Percentiles rank a stretch among this genome's conserved stretches.
Evolutionary conservation across 2,329 filamentous ascomycete genomes (phyloP).

Genomic region (Alternaria burnsii): DNA sequence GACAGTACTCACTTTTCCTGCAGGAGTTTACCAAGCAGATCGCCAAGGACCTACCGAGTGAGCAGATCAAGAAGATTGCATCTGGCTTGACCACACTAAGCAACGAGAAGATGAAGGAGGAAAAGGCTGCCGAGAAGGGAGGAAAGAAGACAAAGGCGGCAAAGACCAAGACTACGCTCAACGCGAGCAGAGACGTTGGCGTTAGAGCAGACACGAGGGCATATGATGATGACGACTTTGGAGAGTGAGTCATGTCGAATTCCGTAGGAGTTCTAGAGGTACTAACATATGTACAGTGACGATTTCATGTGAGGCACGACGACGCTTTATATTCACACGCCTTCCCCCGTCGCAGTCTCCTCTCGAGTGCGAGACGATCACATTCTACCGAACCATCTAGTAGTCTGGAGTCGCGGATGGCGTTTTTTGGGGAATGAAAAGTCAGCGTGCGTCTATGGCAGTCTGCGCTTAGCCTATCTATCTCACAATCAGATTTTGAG

Average conservation of each 20-base stretch:
- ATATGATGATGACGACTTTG: constrained; percentile 86
- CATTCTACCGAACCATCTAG: not conserved
- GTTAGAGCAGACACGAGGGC: constrained; percentile 72
- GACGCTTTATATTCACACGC: not conserved
- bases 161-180: constrained; percentile 90
- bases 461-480: not conserved
- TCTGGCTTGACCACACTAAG: constrained; percentile 86
- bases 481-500: not conserved
- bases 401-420: constrained; percentile 3
- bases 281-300: constrained; percentile 43
- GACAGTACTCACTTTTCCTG: constrained; percentile 88
- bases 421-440: not conserved
- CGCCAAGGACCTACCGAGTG: constrained; percentile 84
- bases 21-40: constrained; percentile 91
- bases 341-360: not conserved
- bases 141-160: constrained; percentile 97
- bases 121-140: constrained; percentile 92
- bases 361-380: not conserved
- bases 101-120: constrained; percentile 99
- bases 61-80: constrained; percentile 96
- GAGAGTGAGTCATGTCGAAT: constrained; percentile 75
- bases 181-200: constrained; percentile 67
- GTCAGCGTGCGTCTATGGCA: not conserved
- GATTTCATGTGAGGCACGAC: constrained; percentile 50
- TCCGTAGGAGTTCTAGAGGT: not conserved